Conservation (phyloP, 345 rosid genomes). For the Arabidopsis suecica region DNA sequence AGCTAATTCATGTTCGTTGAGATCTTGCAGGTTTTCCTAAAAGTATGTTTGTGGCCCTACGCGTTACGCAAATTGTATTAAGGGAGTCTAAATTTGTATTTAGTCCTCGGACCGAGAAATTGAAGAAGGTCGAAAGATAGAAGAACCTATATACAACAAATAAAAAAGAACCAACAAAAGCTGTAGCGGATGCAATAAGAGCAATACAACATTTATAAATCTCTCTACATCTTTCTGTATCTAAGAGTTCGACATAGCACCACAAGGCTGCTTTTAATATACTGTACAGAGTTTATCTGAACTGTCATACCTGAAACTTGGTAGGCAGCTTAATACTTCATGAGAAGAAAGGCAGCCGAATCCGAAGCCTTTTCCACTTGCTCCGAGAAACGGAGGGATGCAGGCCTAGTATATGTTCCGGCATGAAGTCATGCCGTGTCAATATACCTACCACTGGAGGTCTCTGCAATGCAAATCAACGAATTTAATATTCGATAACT, state of each 20-base stretch:
- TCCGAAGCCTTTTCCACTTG: constrained; percentile 80
- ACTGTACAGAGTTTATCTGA: constrained; percentile 8
- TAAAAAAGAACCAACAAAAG: too few species aligned
- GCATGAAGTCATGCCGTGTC: constrained; percentile 96
- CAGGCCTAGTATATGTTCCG: constrained; percentile 75
- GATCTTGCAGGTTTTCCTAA: too few species aligned
- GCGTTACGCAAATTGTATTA: too few species aligned
- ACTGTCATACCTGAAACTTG: constrained; percentile 7
- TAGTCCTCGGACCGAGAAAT: too few species aligned
- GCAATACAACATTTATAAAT: neutral
- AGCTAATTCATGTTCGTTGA: too few species aligned
- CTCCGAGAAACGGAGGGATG: constrained; percentile 60
- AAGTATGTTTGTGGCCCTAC: neutral
- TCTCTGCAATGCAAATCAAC: constrained; percentile 54
- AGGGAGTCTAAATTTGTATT: too few species aligned
- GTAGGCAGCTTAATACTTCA: neutral
- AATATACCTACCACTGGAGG: constrained; percentile 82
- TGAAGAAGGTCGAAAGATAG: too few species aligned
- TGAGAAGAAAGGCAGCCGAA: constrained; percentile 52
- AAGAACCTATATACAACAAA: too few species aligned
- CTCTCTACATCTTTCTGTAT: neutral
- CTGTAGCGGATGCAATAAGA: neutral
- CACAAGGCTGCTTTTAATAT: neutral
- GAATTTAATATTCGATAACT: neutral
- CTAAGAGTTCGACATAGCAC: neutral